Base-by-base conservation (phyloP, 805 yeast genomes). In the Sugiyamaella lignohabitans region DNA sequence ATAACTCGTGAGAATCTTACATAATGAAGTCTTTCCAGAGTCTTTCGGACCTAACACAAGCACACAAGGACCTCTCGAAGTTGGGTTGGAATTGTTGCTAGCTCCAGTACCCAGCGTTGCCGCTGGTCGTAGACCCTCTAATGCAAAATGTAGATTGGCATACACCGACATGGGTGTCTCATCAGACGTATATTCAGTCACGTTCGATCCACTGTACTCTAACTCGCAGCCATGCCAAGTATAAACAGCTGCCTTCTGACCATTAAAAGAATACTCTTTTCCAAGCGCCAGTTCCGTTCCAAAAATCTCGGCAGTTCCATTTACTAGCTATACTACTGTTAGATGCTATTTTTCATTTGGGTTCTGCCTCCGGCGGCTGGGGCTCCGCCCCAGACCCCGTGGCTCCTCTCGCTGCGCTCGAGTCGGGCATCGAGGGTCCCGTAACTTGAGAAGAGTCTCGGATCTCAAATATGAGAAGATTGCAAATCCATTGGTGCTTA, bases 261-360 rank as follows among this genome's bases (percentile, higher is more conserved):
- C 82, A 21, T 67, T 63, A 57, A 85, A 80, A 2, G 65, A 60
- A 56, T 79, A 82, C 19, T 79, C 84, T 1, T 74, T 70, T 48
- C 84, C 86, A 38, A 73, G 69, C 2, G 96, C 85, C 20, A 93
- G 74, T 62, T 93, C 99, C 2, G 96, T 87, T 20, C 98, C 99
- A 64, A 84, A 87, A 6, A 88, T 76, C 66, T 93, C 98, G 1
- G 87, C 96, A 2, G 80, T 73, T 2, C 98, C 99, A 2, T 70
- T 67, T 2, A 65, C 48, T 8, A 82, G 70, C 55, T 59, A 21
- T 1, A 42, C 39, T 14, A 27, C 27, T 45, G 16, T 30, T 24
- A 21, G 38, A 17, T 18, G 19, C n/a, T n/a, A n/a, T n/a, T n/a
- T n/a, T n/a, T n/a, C n/a, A n/a, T n/a, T 14, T 19, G 4, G 29